Base-by-base conservation (phyloP, 2,329 filamentous ascomycete species). In the Elsinoe batatas region DNA sequence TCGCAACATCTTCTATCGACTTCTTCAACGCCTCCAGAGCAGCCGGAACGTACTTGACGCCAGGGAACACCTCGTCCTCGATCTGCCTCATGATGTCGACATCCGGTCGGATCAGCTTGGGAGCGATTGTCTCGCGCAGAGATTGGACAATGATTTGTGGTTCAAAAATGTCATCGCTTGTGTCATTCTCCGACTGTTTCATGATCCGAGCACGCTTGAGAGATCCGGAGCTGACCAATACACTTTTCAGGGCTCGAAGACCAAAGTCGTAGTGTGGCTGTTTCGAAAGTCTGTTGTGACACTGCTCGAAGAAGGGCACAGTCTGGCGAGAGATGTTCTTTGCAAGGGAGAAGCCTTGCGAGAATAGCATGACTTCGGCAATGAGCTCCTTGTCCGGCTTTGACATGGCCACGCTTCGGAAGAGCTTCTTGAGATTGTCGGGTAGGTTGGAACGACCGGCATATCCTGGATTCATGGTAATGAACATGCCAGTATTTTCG, bases 401-500 rank as follows among this genome's bases (percentile, higher is more conserved):
- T 10, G 93, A 98, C 93, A 99, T 99, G 60, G 93, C 93, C 53
- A 99, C 91, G 66, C 93, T 98, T 68, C 94, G 85, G 82, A 99
- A 99, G 38, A 99, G 78, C 74, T 98, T 99, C 82, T 99, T 99
- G 75, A 99, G 73, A 70, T 99, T 99, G 74, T 99, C 93, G 1
- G 93, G 93, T 66, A 99, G 75, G 72, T 98, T 98, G 50, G 93
- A 99, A 72, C 93, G 88, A 57, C 93, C 93, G 54, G 93, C 93
- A 72, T 99, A 99, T 53, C 93, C 93, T 69, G 93, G 93, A 71
- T 99, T 99, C 94, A 99, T 98, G 37, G 93, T 99, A 69, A 99
- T 98, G 76, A 99, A 99, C 68, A 99, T 93, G 64, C 93, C 93
- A 51, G 94, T 97, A 68, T 96, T 95, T 59, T 80, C 79, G 65